Base-by-base conservation (phyloP, 208 protist species). In the Leishmania aethiopica region DNA sequence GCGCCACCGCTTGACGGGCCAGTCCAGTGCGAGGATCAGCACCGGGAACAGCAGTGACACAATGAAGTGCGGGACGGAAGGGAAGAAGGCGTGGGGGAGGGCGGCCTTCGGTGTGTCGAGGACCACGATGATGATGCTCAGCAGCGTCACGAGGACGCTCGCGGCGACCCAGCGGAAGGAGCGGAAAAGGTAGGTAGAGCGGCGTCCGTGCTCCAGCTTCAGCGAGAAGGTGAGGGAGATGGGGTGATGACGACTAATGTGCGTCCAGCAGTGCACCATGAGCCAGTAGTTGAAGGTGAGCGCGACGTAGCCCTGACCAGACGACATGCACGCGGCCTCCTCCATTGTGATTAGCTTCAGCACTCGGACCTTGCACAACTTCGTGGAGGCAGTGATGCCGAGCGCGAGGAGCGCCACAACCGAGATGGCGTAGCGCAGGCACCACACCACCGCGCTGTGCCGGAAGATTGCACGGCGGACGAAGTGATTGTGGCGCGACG, bases 271-370 rank as follows among this genome's bases (percentile, higher is more conserved):
- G 84, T 97, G 95, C 55, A 97, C 86, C 87, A 97, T 94, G 11
- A 97, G 74, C 95, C 95, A 97, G 77, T 95, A 96, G 85, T 96
- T 97, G 45, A 97, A 85, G 17, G 93, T 96, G n/a, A 96, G 85
- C 5, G 83, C 84, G 42, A 96, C 91, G 79, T 97, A 97, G 57
- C 93, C 93, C 42, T 92, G 92, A 28, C 86, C 88, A 0, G 91
- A 81, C 3, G 80, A 76, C 69, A 95, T 88, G 79, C 92, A 96
- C 28, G 70, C 57, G 62, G 94, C 85, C 0, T 88, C 82, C 15
- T 83, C 77, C 25, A 84, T 74, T 17, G 88, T 66, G 57, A 86
- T 79, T 0, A 95, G 83, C 0, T 89, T 53, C 37, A 87, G 66
- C 17, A 93, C 79, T 37, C 82, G 78, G 22, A 79, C 81, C 3